phyloP scores from a whole-genome alignment of 2,329 filamentous ascomycete species.

The Stagonosporopsis rhizophila region DNA sequence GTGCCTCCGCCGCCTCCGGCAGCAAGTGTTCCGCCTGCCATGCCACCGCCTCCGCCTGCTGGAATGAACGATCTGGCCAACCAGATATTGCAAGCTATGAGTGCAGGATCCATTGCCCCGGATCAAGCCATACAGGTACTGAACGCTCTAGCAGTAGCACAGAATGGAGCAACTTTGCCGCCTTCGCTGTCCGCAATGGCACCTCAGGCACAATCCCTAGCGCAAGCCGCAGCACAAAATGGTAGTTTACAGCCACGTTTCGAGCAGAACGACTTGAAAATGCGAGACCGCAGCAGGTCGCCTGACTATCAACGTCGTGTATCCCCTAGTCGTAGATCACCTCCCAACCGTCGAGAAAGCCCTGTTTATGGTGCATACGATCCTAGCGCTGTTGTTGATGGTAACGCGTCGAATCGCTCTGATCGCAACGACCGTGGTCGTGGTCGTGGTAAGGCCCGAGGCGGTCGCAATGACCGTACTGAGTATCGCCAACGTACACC shows the following conservation, averaged over 20 bases:
- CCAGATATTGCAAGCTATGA: slow-evolving; percentile 46
- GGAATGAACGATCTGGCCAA: slow-evolving; percentile 38
- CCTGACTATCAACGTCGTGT: slow-evolving; percentile 71
- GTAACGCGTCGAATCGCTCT: slow-evolving; percentile 63
- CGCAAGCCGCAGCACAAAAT: slow-evolving; percentile 28
- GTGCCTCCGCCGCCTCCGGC: slow-evolving; percentile 38
- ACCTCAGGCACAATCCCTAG: slow-evolving; percentile 24
- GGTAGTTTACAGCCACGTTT: slow-evolving; percentile 23
- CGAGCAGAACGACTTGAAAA: slow-evolving; percentile 44
- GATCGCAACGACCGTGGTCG: slow-evolving; percentile 64
- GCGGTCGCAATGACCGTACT: slow-evolving; percentile 55
- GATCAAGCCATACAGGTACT: slow-evolving; percentile 47
- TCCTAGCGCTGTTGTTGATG: slow-evolving; percentile 62
- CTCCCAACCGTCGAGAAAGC: slow-evolving; percentile 68
- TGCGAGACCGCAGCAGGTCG: slow-evolving; percentile 58
- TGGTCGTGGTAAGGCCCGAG: slow-evolving; percentile 57
- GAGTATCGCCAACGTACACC: slow-evolving; percentile 91
- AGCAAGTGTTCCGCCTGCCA: slow-evolving; percentile 30
- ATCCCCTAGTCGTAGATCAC: slow-evolving; percentile 62
- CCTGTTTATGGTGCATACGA: slow-evolving; percentile 77
- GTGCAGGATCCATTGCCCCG: slow-evolving; percentile 40
- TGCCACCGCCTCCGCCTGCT: slow-evolving; percentile 35
- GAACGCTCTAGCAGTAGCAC: slow-evolving; percentile 37
- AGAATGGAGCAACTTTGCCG: slow-evolving; percentile 37
- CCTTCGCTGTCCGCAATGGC: slow-evolving; percentile 31